Evolutionary conservation across 2,329 filamentous ascomycete species (phyloP).

Genomic region (Fusarium tjaetaba): DNA sequence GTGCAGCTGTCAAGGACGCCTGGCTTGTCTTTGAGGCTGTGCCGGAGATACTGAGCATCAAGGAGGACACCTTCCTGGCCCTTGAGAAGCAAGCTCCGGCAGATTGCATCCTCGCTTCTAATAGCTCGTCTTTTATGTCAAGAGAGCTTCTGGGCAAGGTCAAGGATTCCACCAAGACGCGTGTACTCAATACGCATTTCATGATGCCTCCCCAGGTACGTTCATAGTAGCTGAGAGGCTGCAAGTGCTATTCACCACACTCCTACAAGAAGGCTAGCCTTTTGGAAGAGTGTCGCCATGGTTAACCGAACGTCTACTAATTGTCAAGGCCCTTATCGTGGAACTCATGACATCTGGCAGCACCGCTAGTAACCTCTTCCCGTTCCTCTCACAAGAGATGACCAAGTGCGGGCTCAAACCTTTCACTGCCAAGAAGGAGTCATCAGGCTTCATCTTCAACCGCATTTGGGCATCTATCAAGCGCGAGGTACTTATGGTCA

Average conservation of each 20-base stretch:
- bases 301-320: not conserved
- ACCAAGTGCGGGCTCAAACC: not conserved
- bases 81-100: not conserved
- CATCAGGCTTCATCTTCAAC: not conserved
- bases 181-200: constrained; percentile 62
- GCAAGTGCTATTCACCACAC: not conserved
- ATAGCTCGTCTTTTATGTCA: constrained; percentile 63
- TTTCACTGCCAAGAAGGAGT: not conserved
- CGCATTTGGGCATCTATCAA: not conserved
- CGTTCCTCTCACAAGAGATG: not conserved
- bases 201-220: constrained; percentile 50
- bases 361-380: not conserved
- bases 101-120: constrained; percentile 61
- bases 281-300: not conserved
- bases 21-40: not conserved
- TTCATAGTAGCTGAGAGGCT: not conserved
- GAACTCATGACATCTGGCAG: not conserved
- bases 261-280: not conserved
- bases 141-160: constrained; percentile 59
- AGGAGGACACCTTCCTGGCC: not conserved
- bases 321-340: not conserved
- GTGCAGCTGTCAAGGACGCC: not conserved
- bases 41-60: not conserved
- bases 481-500: not conserved
- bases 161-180: constrained; percentile 38